Percentiles rank a stretch among this genome's conserved stretches.
phyloP scores from a whole-genome alignment of 306 rosid species.

The Glycine latifolia region DNA sequence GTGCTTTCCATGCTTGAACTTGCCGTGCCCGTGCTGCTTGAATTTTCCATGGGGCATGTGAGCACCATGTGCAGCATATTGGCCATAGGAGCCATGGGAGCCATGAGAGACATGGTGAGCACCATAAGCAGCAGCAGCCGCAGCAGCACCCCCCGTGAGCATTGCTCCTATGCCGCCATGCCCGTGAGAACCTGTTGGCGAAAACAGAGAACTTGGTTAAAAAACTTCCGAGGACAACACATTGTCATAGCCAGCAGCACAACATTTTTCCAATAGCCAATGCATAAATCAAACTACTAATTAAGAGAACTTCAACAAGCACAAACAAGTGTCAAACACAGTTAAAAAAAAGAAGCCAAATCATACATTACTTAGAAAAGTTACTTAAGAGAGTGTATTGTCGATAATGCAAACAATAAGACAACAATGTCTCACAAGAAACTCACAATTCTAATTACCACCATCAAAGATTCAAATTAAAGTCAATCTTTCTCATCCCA shows the following conservation, averaged over 20 bases:
- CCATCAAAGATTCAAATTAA: neutral
- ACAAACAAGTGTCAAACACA: conserved; percentile 25
- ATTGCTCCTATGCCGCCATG: conserved; percentile 65
- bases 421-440: neutral
- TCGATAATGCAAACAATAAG: conserved; percentile 8
- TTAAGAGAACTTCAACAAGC: neutral
- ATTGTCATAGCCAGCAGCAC: neutral
- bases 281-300: neutral
- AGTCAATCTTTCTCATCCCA: neutral
- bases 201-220: conserved; percentile 16
- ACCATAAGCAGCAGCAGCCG: conserved; percentile 83
- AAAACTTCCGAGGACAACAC: neutral
- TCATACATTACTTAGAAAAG: neutral
- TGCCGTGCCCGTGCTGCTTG: conserved; percentile 42
- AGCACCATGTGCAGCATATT: conserved; percentile 21
- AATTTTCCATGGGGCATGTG: conserved; percentile 53
- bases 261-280: conserved; percentile 23
- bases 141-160: conserved; percentile 88
- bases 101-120: conserved; percentile 15
- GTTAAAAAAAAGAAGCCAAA: neutral
- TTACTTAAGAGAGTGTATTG: neutral
- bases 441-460: neutral
- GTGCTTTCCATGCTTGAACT: conserved; percentile 47
- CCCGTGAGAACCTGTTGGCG: conserved; percentile 53
- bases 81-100: conserved; percentile 3